phyloP scores from a whole-genome alignment of 148 eudicot genomes.

The Camellia granthamiana region DNA sequence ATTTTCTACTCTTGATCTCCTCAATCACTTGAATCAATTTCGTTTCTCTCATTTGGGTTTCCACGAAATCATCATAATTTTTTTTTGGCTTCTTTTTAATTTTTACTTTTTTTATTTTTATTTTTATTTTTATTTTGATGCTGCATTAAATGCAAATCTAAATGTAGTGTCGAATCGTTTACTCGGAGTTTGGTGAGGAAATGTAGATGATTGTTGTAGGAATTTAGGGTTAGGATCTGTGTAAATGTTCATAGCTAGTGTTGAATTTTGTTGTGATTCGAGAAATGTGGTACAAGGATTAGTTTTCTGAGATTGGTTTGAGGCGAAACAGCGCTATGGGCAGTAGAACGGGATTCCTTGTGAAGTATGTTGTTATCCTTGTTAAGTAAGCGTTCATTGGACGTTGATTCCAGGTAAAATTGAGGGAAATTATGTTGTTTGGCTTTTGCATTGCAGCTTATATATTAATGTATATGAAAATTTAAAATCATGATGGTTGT shows the following conservation, averaged over 20 bases:
- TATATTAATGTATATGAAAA: background rate
- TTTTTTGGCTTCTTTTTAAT: background rate
- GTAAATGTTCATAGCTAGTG: conserved; percentile 3
- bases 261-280: conserved; percentile 7
- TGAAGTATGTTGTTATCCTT: conserved; percentile 88
- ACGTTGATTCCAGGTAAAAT: conserved; percentile 84
- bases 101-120: background rate
- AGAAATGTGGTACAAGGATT: conserved; percentile 13
- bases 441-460: conserved; percentile 13
- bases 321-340: conserved; percentile 53
- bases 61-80: background rate
- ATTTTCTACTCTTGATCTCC: background rate
- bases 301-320: conserved; percentile 9
- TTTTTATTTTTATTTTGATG: background rate
- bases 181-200: background rate
- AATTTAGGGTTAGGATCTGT: conserved; percentile 10
- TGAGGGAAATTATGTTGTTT: background rate
- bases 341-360: conserved; percentile 31
- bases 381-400: conserved; percentile 81
- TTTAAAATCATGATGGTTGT: background rate
- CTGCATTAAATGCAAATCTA: too few species aligned
- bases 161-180: background rate
- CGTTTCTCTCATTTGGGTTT: background rate
- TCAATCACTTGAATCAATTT: background rate
- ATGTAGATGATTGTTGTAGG: conserved; percentile 16